Conservation (phyloP, 2,329 filamentous ascomycete species). For the Ustilaginoidea virens region DNA sequence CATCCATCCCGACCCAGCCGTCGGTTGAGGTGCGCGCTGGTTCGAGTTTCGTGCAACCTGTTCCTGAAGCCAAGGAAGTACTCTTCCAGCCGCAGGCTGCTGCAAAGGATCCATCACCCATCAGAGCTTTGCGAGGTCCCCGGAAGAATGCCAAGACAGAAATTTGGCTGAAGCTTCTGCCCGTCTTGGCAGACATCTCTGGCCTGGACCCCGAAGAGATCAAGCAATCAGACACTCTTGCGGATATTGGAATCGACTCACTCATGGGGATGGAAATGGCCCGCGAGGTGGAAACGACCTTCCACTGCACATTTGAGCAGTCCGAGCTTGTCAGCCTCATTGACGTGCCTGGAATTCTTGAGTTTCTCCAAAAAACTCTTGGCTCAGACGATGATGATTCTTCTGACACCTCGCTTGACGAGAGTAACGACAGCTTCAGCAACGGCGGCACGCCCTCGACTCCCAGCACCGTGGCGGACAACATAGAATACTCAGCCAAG, state of each 20-base stretch:
- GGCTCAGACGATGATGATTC: background rate
- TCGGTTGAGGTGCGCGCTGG: too few relatives aligned
- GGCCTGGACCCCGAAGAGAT: slow-evolving; percentile 22
- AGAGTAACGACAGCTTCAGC: too few relatives aligned
- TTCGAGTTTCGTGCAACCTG: too few relatives aligned
- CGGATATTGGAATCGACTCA: slow-evolving; percentile 32
- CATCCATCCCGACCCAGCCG: too few relatives aligned
- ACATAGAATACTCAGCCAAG: background rate
- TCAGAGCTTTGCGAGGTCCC: too few relatives aligned
- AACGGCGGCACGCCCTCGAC: too few relatives aligned
- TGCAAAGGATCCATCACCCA: too few relatives aligned
- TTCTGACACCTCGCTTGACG: background rate
- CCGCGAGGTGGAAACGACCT: slow-evolving; percentile 22
- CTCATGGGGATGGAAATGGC: slow-evolving; percentile 32
- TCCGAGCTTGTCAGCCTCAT: slow-evolving; percentile 1
- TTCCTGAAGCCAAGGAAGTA: too few relatives aligned
- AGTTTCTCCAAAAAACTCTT: background rate
- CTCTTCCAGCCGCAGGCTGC: too few relatives aligned
- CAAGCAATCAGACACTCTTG: slow-evolving; percentile 18
- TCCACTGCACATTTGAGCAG: slow-evolving; percentile 13
- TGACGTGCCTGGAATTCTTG: slow-evolving; percentile 3
- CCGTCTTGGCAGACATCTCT: slow-evolving; percentile 13
- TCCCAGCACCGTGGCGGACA: background rate
- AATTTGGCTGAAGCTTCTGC: slow-evolving; percentile 4
- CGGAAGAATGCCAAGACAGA: background rate